phyloP scores from a whole-genome alignment of 2,329 filamentous ascomycete genomes.

The Fusarium ambrosium region DNA sequence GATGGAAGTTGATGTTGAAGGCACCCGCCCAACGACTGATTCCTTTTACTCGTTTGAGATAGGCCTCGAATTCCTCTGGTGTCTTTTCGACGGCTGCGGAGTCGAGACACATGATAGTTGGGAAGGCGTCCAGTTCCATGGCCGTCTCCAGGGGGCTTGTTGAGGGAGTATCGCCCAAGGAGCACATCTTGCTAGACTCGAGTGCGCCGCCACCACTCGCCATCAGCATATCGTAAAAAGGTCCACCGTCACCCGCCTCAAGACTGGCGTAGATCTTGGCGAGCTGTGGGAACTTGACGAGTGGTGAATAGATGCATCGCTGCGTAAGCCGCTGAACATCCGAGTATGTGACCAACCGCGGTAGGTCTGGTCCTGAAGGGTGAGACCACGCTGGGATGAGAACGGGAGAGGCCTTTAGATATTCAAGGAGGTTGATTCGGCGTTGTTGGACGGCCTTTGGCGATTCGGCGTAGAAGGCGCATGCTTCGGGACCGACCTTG shows the following conservation, averaged over 20 bases:
- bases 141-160: constrained; percentile 45
- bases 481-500: constrained; percentile 62
- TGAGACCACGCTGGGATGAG: constrained; percentile 52
- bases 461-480: constrained; percentile 57
- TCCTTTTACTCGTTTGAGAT: constrained; percentile 50
- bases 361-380: constrained; percentile 55
- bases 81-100: constrained; percentile 49
- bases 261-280: constrained; percentile 60
- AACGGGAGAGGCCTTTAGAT: constrained; percentile 59
- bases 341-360: constrained; percentile 65
- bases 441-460: constrained; percentile 56
- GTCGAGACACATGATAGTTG: constrained; percentile 63
- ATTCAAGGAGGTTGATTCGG: constrained; percentile 56
- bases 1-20: constrained; percentile 56
- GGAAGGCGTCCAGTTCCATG: constrained; percentile 55
- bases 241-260: constrained; percentile 59
- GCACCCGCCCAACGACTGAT: constrained; percentile 60
- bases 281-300: constrained; percentile 57
- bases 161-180: constrained; percentile 45
- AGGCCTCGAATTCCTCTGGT: constrained; percentile 51
- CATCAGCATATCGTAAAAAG: constrained; percentile 56
- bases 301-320: constrained; percentile 60
- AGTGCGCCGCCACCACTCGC: constrained; percentile 8
- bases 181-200: constrained; percentile 38
- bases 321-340: constrained; percentile 60